Percentiles rank a stretch among this genome's conserved stretches.
Evolutionary conservation across 2,329 filamentous ascomycete species (phyloP).

Genomic region (Botrytis deweyae): DNA sequence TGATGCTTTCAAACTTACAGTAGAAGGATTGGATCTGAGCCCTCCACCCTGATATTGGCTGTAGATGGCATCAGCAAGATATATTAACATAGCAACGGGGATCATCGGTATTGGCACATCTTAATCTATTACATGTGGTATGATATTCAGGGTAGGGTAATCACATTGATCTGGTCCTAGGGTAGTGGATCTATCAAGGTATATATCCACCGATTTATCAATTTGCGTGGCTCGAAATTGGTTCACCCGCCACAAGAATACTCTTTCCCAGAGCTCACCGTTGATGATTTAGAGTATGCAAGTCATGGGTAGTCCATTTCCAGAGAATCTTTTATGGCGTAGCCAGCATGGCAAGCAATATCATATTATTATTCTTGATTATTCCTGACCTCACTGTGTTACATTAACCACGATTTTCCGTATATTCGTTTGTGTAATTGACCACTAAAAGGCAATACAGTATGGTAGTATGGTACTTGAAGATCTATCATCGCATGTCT

Average conservation of each 20-base stretch:
- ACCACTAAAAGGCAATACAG: neutral
- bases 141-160: neutral
- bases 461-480: neutral
- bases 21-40: conserved; percentile 57
- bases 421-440: neutral
- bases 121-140: neutral
- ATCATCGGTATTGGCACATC: neutral
- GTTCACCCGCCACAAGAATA: neutral
- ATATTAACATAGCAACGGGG: neutral
- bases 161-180: neutral
- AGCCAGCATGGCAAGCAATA: neutral
- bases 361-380: neutral
- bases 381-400: neutral
- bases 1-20: conserved; percentile 61
- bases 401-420: neutral
- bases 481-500: neutral
- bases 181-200: neutral
- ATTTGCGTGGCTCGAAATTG: neutral
- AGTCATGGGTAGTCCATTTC: conserved; percentile 3
- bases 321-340: neutral
- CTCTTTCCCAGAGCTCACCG: neutral
- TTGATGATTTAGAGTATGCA: neutral
- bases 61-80: neutral
- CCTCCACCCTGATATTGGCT: conserved; percentile 42
- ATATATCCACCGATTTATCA: neutral